Base-by-base conservation (phyloP, 2,329 filamentous ascomycete genomes). In the Ceratocystiopsis brevicomis region DNA sequence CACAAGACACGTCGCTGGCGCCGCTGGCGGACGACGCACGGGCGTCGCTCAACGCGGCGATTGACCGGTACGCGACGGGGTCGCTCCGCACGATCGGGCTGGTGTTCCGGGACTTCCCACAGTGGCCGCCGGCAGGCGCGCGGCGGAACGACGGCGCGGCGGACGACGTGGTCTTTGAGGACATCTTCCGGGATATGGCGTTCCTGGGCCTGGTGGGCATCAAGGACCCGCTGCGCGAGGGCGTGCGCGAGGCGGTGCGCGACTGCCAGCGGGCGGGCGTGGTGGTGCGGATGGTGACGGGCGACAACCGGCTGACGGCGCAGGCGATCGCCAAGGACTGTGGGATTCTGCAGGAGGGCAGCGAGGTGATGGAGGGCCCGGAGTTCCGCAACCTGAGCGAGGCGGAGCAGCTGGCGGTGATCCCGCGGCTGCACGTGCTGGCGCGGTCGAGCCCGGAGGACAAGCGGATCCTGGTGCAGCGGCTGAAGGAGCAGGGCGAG, bases 1-100 rank as follows among this genome's bases (percentile, higher is more conserved):
- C 67, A 5, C 53, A 51, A 17, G 66, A 67, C 50, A 53, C 60
- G 32, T 58, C 64, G 3, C 52, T 61, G n/a, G 49, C 59, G 1
- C 49, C 62, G 1, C 57, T 78, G 48, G 67, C 66, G 12, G 57
- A 63, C 19, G 67, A 71, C 38, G 72, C 77, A 50, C 63, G 64
- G 42, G 60, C 69, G 48, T 68, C 61, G 9, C 57, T 94, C 49
- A 71, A 73, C 50, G 62, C 67, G 18, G 66, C 85, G 40, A 92
- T 93, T 51, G 74, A 78, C 48, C 71, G 68, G 39, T 94, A 93
- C 56, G 86, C 86, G 11, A 75, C 72, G 21, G 71, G 79, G 16
- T 92, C 85, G 9, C 68, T 94, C 32, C 75, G 86, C 49, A 92
- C 86, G 1, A 92, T 94, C 51, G 83, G 78, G 38, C 71, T 93